These are phyloP conservation scores for Fimicolochytrium jonesii DNA, from an alignment of 192 early-diverging fungal species.

Conservation along the genomic window DNA sequence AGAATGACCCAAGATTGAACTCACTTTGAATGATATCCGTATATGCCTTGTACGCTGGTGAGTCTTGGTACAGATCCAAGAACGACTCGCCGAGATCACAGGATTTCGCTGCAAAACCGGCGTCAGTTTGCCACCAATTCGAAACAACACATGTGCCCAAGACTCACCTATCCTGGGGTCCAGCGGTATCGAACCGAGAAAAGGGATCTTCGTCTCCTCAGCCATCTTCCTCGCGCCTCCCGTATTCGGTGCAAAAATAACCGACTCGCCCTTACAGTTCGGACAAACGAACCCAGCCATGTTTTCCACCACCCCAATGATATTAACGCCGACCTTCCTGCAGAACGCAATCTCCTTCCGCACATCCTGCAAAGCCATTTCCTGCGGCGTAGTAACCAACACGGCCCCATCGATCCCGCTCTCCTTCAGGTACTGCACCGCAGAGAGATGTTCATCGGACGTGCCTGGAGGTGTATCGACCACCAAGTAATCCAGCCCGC, in stretches of 20 bases:
- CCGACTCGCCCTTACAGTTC: slow-evolving; percentile 66
- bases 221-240: slow-evolving; percentile 92
- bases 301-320: slow-evolving; percentile 53
- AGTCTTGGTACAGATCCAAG: slow-evolving; percentile 81
- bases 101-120: slow-evolving; percentile 46
- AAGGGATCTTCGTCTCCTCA: slow-evolving; percentile 75
- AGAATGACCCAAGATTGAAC: no score
- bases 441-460: slow-evolving; percentile 93
- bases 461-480: slow-evolving; percentile 97
- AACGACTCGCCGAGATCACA: slow-evolving; percentile 90
- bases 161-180: slow-evolving; percentile 65
- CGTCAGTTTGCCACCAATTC: background rate
- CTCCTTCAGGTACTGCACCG: slow-evolving; percentile 85
- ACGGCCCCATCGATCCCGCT: slow-evolving; percentile 74
- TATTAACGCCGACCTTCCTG: slow-evolving; percentile 46
- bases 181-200: slow-evolving; percentile 88
- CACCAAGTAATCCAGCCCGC: slow-evolving; percentile 87
- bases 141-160: background rate
- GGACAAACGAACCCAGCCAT: slow-evolving; percentile 51
- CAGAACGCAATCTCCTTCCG: slow-evolving; percentile 57
- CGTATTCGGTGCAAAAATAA: slow-evolving; percentile 74
- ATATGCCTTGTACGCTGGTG: slow-evolving; percentile 65
- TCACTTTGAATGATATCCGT: slow-evolving; percentile 31
- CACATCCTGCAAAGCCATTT: slow-evolving; percentile 55
- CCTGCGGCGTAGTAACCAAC: slow-evolving; percentile 96